phyloP scores from a whole-genome alignment of 306 rosid genomes.

The Morella rubra region DNA sequence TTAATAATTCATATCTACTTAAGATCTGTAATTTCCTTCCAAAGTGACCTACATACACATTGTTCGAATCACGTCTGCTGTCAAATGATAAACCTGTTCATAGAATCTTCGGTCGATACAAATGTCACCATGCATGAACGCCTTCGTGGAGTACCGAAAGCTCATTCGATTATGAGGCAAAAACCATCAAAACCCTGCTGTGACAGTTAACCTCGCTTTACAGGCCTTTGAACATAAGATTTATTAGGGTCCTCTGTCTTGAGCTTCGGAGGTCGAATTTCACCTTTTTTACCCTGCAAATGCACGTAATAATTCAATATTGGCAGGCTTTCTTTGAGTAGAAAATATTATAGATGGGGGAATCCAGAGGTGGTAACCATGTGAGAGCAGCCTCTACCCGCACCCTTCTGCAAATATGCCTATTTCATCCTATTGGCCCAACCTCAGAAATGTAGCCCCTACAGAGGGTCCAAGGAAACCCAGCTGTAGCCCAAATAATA shows the following conservation, averaged over 20 bases:
- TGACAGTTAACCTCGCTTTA: slow-evolving; percentile 70
- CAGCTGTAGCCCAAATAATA: background rate
- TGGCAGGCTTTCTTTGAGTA: background rate
- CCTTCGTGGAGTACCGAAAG: slow-evolving; percentile 17
- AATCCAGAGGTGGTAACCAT: background rate
- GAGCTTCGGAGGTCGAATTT: slow-evolving; percentile 93
- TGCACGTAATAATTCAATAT: background rate
- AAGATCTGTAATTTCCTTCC: background rate
- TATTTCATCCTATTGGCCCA: background rate
- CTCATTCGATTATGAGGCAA: background rate
- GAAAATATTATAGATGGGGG: background rate
- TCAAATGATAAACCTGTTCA: slow-evolving; percentile 29
- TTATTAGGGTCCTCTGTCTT: slow-evolving; percentile 98
- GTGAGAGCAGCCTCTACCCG: too few relatives aligned
- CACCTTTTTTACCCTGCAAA: slow-evolving; percentile 86
- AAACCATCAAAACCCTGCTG: slow-evolving; percentile 11
- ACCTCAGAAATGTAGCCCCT: background rate
- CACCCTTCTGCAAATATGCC: background rate
- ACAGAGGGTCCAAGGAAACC: background rate
- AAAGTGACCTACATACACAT: background rate
- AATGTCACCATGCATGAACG: slow-evolving; percentile 27
- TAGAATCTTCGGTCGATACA: slow-evolving; percentile 32
- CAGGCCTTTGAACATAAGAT: slow-evolving; percentile 96
- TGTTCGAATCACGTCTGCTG: background rate
- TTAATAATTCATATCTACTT: slow-evolving; percentile 3